Conservation (phyloP, 1,284 basidiomycete genomes). For the Calocybe gambosa region DNA sequence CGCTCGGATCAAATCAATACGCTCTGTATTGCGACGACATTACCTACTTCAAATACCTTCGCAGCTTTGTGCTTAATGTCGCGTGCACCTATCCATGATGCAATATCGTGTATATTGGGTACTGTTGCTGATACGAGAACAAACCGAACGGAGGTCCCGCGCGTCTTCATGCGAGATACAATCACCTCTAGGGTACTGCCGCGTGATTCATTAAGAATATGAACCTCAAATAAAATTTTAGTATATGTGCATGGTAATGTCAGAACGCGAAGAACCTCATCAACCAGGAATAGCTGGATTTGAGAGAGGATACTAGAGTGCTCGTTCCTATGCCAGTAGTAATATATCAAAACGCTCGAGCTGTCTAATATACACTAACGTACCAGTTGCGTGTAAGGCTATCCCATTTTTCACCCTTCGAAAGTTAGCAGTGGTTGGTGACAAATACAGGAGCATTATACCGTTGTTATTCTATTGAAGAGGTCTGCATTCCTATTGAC, state of each 20-base stretch:
- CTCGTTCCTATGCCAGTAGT: slow-evolving; percentile 43
- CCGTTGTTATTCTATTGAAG: slow-evolving; percentile 64
- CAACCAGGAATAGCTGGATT: slow-evolving; percentile 79
- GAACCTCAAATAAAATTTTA: slow-evolving; percentile 51
- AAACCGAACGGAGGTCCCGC: slow-evolving; percentile 69
- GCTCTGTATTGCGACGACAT: not conserved
- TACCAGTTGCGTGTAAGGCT: slow-evolving; percentile 82
- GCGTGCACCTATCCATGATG: slow-evolving; percentile 75
- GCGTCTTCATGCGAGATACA: slow-evolving; percentile 85
- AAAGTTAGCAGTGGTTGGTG: slow-evolving; percentile 10
- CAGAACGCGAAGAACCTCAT: slow-evolving; percentile 59
- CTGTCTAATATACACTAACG: not conserved
- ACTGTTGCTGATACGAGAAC: slow-evolving; percentile 91
- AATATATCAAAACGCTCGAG: not conserved
- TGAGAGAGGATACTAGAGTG: slow-evolving; percentile 61
- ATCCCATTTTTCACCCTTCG: slow-evolving; percentile 92
- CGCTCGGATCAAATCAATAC: not conserved
- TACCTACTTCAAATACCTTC: slow-evolving; percentile 62
- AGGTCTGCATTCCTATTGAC: slow-evolving; percentile 2
- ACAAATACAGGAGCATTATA: slow-evolving; percentile 23
- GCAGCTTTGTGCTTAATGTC: slow-evolving; percentile 41
- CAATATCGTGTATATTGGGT: slow-evolving; percentile 90
- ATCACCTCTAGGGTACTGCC: slow-evolving; percentile 93
- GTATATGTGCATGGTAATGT: not conserved
- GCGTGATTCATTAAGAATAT: slow-evolving; percentile 84